A percentile compares a stretch with the other conserved stretches of the same genome.
Evolutionary conservation across 306 rosid genomes (phyloP).

Genomic region (Medicago arabica): DNA sequence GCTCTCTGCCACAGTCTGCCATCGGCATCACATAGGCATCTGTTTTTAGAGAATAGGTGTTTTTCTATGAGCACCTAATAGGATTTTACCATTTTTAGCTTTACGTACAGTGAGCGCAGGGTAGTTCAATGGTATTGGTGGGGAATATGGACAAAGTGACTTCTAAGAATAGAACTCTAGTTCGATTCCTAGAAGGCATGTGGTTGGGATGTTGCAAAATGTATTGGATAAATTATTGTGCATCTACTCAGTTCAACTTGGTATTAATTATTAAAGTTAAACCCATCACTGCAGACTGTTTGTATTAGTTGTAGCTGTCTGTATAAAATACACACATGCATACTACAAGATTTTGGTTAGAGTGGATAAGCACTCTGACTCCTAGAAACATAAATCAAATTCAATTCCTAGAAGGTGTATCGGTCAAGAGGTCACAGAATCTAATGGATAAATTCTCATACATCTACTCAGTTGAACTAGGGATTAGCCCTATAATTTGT

Average conservation of each 20-base stretch:
- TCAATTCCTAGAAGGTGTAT: not conserved
- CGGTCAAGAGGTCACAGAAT: not conserved
- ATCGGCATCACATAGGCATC: too few relatives aligned
- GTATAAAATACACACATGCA: not conserved
- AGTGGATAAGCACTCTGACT: not conserved
- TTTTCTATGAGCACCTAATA: too few relatives aligned
- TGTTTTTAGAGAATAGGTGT: too few relatives aligned
- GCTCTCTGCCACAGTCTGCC: not conserved
- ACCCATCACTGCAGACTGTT: not conserved
- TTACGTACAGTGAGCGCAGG: not conserved
- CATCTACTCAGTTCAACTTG: too few relatives aligned
- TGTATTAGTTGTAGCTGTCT: not conserved
- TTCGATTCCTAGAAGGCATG: too few relatives aligned
- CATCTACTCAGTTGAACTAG: not conserved
- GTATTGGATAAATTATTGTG: too few relatives aligned
- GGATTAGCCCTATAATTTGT: not conserved
- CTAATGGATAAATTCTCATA: not conserved
- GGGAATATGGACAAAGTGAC: slow-evolving; percentile 13
- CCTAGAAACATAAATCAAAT: not conserved
- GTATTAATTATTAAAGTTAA: too few relatives aligned
- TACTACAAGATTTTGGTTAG: not conserved
- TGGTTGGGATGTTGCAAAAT: too few relatives aligned
- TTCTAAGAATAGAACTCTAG: not conserved
- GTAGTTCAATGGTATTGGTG: slow-evolving; percentile 14
- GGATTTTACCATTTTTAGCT: not conserved